Base-by-base conservation (phyloP, 768 basidiomycete genomes). In the Panaeolus cyanescens region DNA sequence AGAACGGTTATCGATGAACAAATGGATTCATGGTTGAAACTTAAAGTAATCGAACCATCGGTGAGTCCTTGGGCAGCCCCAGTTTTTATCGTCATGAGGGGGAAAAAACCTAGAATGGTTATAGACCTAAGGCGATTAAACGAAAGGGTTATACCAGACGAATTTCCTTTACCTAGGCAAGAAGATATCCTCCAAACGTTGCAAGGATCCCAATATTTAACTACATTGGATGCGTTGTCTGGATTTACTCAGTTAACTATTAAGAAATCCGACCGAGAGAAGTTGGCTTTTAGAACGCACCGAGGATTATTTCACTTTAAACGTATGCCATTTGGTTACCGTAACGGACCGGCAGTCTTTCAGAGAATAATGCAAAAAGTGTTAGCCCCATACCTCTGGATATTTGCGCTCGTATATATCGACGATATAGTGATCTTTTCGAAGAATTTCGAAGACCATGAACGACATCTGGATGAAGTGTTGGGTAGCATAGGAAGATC, bases 281-380 rank as follows among this genome's bases (percentile, higher is more conserved):
- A n/a, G n/a, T n/a, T n/a, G n/a, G n/a, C n/a, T n/a, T n/a, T n/a
- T n/a, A n/a, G n/a, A n/a, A n/a, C n/a, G n/a, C n/a, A 80, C 60
- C 54, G 63, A 32, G 81, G 80, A 6, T 62, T 80, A 0, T 77
- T 61, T 32, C 79, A 82, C 60, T 81, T 81, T 62, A 60, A 59
- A 30, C 53, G 75, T 31, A 79, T 81, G 77, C 79, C 79, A 0
- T 81, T 82, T 54, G 74, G 76, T 0, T 68, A 70, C 1, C 57
- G 70, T 0, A 77, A 77, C 59, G 74, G 77, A 0, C 80, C 79
- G 0, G 66, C 72, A n/a, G n/a, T n/a, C n/a, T n/a, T n/a, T n/a
- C n/a, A n/a, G n/a, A n/a, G n/a, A n/a, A n/a, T n/a, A n/a, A 81
- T 82, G 79, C 76, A 80, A 34, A 57, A 58, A 5, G 62, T 79